These are phyloP conservation scores for Lupinus albus DNA, from an alignment of 306 rosid species.

Conservation along the genomic window DNA sequence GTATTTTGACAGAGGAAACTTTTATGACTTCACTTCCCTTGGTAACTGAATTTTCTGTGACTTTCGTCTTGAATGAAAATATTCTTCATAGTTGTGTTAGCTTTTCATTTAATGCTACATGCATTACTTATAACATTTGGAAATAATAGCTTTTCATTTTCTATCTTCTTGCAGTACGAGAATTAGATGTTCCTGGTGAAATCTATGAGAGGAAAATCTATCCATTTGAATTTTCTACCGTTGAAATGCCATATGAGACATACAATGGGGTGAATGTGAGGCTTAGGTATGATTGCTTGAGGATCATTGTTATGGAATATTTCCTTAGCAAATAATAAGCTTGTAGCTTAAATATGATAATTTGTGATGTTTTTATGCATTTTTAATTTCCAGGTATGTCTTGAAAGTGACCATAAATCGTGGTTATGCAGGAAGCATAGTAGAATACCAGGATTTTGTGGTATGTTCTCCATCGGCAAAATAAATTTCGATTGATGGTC, in stretches of 20 bases:
- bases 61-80: constrained; percentile 33
- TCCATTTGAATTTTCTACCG: constrained; percentile 95
- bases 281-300: constrained; percentile 70
- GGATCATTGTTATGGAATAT: constrained; percentile 11
- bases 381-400: constrained; percentile 70
- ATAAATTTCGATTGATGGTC: constrained; percentile 23
- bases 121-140: constrained; percentile 18
- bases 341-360: constrained; percentile 32
- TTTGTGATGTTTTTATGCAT: constrained; percentile 34
- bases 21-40: constrained; percentile 97
- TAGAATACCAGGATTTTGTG: constrained; percentile 94
- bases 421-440: constrained; percentile 89
- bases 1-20: constrained; percentile 95
- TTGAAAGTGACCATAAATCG: constrained; percentile 93
- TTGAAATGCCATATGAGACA: constrained; percentile 98
- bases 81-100: background rate
- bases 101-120: constrained; percentile 21
- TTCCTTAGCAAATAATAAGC: constrained; percentile 23
- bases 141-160: constrained; percentile 15
- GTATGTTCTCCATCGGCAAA: constrained; percentile 48
- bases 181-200: constrained; percentile 97
- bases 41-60: constrained; percentile 60
- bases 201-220: constrained; percentile 89
- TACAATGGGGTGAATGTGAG: constrained; percentile 97
- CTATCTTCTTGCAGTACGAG: constrained; percentile 73